A percentile compares a stretch with the other conserved stretches of the same genome.
Evolutionary conservation across 768 basidiomycete genomes (phyloP).

Genomic region (Boletus huronensis): DNA sequence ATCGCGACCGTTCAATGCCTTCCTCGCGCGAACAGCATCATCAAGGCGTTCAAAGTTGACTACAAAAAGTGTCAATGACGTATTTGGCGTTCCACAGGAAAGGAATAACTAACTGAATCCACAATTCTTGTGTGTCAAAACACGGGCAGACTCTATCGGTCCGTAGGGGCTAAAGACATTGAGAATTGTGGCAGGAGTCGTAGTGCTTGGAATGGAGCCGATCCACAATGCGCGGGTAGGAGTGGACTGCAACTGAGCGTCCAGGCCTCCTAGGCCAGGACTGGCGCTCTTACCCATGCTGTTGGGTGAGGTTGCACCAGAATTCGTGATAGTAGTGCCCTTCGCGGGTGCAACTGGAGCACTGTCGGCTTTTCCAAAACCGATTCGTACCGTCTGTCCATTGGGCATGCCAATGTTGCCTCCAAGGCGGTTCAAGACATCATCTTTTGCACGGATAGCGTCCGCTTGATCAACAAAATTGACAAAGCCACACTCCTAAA

Average conservation of each 20-base stretch:
- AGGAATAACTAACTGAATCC: constrained; percentile 64
- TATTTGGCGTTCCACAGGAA: neutral
- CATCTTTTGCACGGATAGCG: constrained; percentile 97
- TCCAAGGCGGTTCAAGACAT: constrained; percentile 92
- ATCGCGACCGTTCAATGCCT: constrained; percentile 93
- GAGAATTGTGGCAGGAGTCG: constrained; percentile 90
- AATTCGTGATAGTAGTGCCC: constrained; percentile 58
- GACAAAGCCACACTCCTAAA: constrained; percentile 96
- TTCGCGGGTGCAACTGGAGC: constrained; percentile 90
- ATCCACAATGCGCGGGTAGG: constrained; percentile 98
- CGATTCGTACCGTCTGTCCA: constrained; percentile 94
- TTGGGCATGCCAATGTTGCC: constrained; percentile 94
- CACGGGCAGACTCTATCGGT: constrained; percentile 94
- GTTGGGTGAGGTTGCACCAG: constrained; percentile 64
- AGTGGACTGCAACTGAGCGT: constrained; percentile 82
- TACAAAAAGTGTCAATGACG: constrained; percentile 25
- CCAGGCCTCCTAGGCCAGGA: constrained; percentile 64
- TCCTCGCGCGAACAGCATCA: constrained; percentile 92
- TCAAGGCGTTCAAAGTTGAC: constrained; percentile 98
- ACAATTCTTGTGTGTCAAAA: constrained; percentile 96
- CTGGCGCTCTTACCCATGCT: constrained; percentile 47
- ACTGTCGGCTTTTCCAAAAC: constrained; percentile 97
- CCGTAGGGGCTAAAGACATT: constrained; percentile 98
- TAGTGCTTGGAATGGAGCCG: constrained; percentile 93
- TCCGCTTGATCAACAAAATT: constrained; percentile 96